These are phyloP conservation scores for Phialocephala sp. DNA, from an alignment of 2,329 filamentous ascomycete genomes.

Conservation along the genomic window DNA sequence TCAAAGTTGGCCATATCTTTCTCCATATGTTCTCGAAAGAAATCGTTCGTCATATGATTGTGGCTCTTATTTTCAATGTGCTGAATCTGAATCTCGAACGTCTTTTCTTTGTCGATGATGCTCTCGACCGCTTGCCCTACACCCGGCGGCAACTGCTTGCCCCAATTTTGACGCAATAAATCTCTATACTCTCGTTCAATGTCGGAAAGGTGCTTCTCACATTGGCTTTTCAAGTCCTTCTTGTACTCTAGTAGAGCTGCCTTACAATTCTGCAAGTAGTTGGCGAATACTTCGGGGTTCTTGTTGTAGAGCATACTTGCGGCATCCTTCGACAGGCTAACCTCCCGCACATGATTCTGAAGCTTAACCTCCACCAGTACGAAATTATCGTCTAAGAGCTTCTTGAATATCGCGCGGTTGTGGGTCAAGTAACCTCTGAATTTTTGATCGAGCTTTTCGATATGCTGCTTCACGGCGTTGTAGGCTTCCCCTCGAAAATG, in stretches of 20 bases:
- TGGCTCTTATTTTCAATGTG: background rate
- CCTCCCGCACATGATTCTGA: too few species aligned
- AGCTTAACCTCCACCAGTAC: too few species aligned
- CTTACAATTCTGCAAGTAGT: constrained; percentile 39
- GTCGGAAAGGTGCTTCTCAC: constrained; percentile 11
- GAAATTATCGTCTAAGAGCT: background rate
- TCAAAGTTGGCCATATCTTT: background rate
- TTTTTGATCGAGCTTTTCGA: background rate
- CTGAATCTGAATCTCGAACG: background rate
- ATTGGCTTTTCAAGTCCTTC: constrained; percentile 17
- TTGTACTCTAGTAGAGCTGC: background rate
- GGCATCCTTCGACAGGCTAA: background rate
- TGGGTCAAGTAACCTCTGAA: background rate
- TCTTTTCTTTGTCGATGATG: background rate
- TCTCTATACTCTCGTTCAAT: constrained; percentile 16
- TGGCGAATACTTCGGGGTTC: background rate
- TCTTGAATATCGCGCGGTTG: background rate
- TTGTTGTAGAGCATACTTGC: background rate
- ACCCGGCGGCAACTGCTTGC: background rate
- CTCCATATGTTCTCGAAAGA: background rate
- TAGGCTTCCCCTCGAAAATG: background rate
- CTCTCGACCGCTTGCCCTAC: background rate
- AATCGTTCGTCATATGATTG: background rate
- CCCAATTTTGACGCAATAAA: background rate
- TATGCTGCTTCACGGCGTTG: background rate